Evolutionary conservation across 176 grass and related monocot genomes (phyloP).

Genomic region (Dactylis glomerata): DNA sequence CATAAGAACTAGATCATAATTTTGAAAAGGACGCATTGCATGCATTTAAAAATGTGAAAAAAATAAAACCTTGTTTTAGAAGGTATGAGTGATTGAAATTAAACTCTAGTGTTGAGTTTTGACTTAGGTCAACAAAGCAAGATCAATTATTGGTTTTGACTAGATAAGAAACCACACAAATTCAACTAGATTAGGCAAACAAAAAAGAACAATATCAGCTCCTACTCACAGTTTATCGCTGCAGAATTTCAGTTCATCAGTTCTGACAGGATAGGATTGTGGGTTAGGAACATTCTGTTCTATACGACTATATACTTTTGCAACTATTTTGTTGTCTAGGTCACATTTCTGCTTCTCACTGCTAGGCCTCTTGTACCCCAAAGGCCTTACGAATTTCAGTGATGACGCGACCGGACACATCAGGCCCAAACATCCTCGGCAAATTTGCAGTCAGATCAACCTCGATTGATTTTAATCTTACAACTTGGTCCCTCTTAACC

Average conservation of each 20-base stretch:
- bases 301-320: not conserved
- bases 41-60: no score
- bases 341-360: conserved; percentile 4
- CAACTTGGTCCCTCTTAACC: conserved; percentile 50
- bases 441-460: conserved; percentile 65
- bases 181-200: no score
- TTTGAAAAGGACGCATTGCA: no score
- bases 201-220: no score
- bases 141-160: no score
- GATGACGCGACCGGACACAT: conserved; percentile 45
- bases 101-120: no score
- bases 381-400: conserved; percentile 68
- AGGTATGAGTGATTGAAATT: no score
- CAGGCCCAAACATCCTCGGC: conserved; percentile 62
- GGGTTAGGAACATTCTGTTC: not conserved
- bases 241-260: not conserved
- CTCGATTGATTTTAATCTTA: conserved; percentile 66
- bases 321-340: not conserved
- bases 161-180: not conserved
- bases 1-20: no score
- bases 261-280: not conserved
- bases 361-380: conserved; percentile 36
- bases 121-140: no score
- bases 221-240: not conserved
- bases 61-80: no score